Evolutionary conservation across 495 filamentous ascomycete species (phyloP).

Genomic region (Amphirosellinia nigrospora): DNA sequence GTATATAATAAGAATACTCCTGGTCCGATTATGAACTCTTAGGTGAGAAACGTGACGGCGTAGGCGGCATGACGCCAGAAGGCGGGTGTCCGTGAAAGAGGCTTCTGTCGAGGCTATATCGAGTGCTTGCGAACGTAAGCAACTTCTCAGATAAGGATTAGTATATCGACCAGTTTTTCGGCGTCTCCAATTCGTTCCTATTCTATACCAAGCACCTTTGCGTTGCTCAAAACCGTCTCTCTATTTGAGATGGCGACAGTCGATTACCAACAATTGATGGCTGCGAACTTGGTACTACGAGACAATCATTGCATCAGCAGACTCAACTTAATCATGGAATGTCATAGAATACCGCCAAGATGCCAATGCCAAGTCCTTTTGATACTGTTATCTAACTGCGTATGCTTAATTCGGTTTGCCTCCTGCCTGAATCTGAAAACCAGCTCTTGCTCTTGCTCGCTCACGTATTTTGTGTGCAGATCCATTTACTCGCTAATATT

Average conservation of each 20-base stretch:
- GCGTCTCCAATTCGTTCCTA: conserved; percentile 28
- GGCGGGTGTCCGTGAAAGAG: background rate
- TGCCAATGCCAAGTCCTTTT: background rate
- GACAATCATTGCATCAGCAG: conserved; percentile 6
- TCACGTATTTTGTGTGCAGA: background rate
- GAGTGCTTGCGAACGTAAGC: conserved; percentile 18
- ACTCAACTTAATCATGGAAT: conserved; percentile 15
- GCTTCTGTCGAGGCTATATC: conserved; percentile 12
- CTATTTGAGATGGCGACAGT: background rate
- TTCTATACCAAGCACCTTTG: background rate
- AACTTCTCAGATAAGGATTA: conserved; percentile 5
- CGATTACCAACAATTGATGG: background rate
- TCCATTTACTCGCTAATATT: background rate
- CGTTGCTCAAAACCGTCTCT: background rate
- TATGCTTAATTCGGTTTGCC: background rate
- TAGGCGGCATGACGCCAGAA: conserved; percentile 4
- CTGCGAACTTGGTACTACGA: background rate
- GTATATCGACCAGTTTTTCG: conserved; percentile 24
- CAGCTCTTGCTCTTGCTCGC: background rate
- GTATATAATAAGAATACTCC: conserved; percentile 8
- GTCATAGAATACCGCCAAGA: conserved; percentile 1
- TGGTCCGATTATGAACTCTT: conserved; percentile 19
- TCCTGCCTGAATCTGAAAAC: background rate
- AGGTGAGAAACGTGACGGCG: conserved; percentile 22
- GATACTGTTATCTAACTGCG: background rate